A percentile compares a stretch with the other conserved stretches of the same genome.
Conservation (phyloP, 2,329 filamentous ascomycete genomes). For the Lachnellula subtilissima region DNA sequence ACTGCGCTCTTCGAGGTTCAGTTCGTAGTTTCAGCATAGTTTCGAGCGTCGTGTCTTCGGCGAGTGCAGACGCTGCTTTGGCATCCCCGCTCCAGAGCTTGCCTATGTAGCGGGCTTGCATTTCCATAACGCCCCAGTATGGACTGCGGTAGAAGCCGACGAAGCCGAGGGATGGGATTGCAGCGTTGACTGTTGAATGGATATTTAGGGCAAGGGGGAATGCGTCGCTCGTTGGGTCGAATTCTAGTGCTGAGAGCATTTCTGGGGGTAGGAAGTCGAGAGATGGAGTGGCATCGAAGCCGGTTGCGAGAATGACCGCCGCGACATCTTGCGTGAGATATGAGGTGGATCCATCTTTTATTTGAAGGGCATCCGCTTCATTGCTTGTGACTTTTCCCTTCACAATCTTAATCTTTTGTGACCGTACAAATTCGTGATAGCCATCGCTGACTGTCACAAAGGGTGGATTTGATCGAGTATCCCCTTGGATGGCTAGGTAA, state of each 20-base stretch:
- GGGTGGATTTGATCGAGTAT: constrained; percentile 43
- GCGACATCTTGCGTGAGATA: constrained; percentile 49
- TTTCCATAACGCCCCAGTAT: constrained; percentile 84
- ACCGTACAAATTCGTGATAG: constrained; percentile 70
- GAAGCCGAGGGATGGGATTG: constrained; percentile 64
- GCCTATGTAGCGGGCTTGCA: constrained; percentile 70
- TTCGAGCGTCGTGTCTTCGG: constrained; percentile 19
- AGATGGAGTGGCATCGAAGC: constrained; percentile 62
- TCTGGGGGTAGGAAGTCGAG: constrained; percentile 58
- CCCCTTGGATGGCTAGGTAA: constrained; percentile 31
- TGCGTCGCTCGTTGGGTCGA: constrained; percentile 41
- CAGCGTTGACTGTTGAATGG: constrained; percentile 57
- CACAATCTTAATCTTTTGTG: constrained; percentile 49
- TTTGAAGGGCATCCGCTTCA: constrained; percentile 16
- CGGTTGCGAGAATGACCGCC: constrained; percentile 69
- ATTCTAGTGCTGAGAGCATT: constrained; percentile 52
- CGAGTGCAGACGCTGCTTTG: constrained; percentile 23
- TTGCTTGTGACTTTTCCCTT: constrained; percentile 19
- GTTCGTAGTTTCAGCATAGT: constrained; percentile 28
- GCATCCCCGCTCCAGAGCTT: constrained; percentile 47
- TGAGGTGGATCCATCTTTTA: constrained; percentile 29
- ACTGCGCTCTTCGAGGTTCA: constrained; percentile 52
- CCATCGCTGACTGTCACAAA: constrained; percentile 67
- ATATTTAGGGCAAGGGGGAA: constrained; percentile 65
- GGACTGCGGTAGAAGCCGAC: constrained; percentile 81